Percentiles rank a stretch among this genome's conserved stretches.
Evolutionary conservation across 2,329 filamentous ascomycete genomes (phyloP).

Genomic region (Xylaria arbuscula): DNA sequence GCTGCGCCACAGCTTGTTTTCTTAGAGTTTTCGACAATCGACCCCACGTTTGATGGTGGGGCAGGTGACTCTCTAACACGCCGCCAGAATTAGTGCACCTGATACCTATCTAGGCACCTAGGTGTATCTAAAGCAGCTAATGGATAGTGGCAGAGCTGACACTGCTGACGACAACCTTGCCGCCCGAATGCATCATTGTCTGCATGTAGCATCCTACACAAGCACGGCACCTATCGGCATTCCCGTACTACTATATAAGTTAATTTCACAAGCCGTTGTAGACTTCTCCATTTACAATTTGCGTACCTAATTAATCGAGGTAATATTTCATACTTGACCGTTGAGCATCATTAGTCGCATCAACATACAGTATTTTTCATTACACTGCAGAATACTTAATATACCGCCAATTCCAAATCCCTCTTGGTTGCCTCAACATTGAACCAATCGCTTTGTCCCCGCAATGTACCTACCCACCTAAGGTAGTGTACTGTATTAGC

Average conservation of each 20-base stretch:
- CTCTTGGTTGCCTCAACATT: not conserved
- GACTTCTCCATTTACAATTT: not conserved
- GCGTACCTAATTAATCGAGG: not conserved
- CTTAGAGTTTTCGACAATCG: not conserved
- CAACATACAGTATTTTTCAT: too few relatives aligned
- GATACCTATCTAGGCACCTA: not conserved
- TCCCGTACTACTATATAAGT: not conserved
- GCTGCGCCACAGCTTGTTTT: conserved; percentile 28
- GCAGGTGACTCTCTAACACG: not conserved
- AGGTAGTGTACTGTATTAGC: not conserved
- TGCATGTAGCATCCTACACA: conserved; percentile 1
- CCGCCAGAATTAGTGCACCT: not conserved
- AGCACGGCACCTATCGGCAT: not conserved
- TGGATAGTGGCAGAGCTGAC: conserved; percentile 40
- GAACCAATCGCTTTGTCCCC: conserved; percentile 4
- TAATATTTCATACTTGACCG: too few relatives aligned
- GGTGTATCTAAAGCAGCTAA: not conserved
- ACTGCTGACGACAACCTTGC: conserved; percentile 43
- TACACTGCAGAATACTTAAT: not conserved
- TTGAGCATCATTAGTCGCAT: too few relatives aligned
- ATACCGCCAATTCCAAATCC: conserved; percentile 34
- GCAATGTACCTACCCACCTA: not conserved
- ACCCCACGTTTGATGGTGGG: conserved; percentile 33
- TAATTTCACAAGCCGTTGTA: too few relatives aligned
- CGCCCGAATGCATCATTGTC: conserved; percentile 15